Evolutionary conservation across 148 eudicot species (phyloP), one percentile per base, ranked within the genome.

Genomic region (Chenopodium quinoa): DNA sequence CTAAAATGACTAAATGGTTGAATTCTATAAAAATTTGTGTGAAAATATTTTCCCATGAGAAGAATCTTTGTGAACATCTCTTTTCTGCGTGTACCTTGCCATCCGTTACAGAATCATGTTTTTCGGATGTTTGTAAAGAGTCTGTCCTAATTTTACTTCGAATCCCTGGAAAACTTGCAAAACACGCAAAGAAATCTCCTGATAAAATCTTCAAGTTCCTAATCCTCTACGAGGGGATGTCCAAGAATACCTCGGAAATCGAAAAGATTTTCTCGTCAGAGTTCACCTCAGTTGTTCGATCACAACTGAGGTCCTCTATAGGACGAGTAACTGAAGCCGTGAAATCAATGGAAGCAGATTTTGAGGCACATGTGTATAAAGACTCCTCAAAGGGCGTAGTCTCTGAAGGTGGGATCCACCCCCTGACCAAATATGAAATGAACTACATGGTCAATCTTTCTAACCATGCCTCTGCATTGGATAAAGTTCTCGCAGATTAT

Each of bases 141-240:
- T 80, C 87, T 25, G 97, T 93, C 10, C 52, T 88, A 1, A 68
- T 47, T 20, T 65, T 96, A 23, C 79, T 92, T 29, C 48, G 46
- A 17, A 87, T 91, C 48, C 97, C 98, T 0, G 93, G 90, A 14
- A 84, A 81, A 27, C 84, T 93, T 31, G 90, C 92, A 10, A 92
- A 89, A 72, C 79, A 80, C 72, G 63, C 84, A 1, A 96, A 90
- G 86, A 91, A 87, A 75, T 83, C 99, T 16, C 93, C 93, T 19
- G 97, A 89, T 3, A 96, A 84, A 73, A n/a, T 91, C 2, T 89
- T 90, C 86, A 88, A 88, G 0, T n/a, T 58, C 9, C 98, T 96
- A 16, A 90, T 90, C 48, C 88, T 96, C 84, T 92, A 93, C 82
- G 81, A 88, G 0, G 85, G 85, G 0, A 83, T 92, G 11, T 64